A percentile compares a stretch with the other conserved stretches of the same genome.
phyloP scores from a whole-genome alignment of 371 early-diverging fungal species.

The Mortierella sp. region DNA sequence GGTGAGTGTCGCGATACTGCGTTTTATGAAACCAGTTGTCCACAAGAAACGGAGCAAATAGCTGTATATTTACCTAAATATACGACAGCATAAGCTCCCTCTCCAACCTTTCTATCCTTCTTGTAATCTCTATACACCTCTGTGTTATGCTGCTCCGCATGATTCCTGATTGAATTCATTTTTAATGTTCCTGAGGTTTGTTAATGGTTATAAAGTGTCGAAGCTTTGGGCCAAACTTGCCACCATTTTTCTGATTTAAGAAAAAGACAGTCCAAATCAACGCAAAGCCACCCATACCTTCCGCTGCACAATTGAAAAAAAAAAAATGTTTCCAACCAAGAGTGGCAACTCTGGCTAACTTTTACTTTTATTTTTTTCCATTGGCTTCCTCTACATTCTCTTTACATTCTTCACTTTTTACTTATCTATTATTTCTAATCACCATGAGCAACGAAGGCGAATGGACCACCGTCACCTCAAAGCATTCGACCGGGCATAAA shows the following conservation, averaged over 20 bases:
- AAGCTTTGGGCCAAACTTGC: too few relatives aligned
- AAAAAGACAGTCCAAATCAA: not conserved
- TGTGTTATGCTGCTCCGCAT: slow-evolving; percentile 68
- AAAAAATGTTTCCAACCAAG: not conserved
- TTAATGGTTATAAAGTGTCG: not conserved
- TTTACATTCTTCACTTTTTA: slow-evolving; percentile 1
- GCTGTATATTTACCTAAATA: slow-evolving; percentile 73
- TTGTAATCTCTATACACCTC: slow-evolving; percentile 77
- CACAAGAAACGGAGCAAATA: not conserved
- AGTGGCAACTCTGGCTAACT: too few relatives aligned
- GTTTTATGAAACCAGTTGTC: not conserved
- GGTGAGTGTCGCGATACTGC: not conserved
- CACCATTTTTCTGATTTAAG: slow-evolving; percentile 12
- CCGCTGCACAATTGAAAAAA: not conserved
- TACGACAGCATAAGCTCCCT: slow-evolving; percentile 97
- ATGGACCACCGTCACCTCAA: slow-evolving; percentile 57
- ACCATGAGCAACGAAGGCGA: slow-evolving; percentile 57
- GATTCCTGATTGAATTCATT: slow-evolving; percentile 40
- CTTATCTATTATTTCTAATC: not conserved
- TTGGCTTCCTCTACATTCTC: too few relatives aligned
- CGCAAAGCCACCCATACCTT: not conserved
- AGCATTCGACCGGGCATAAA: slow-evolving; percentile 48
- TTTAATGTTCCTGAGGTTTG: not conserved
- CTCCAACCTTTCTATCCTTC: slow-evolving; percentile 91
- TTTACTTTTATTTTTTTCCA: slow-evolving; percentile 2